Evolutionary conservation across 148 eudicot species (phyloP).

Genomic region (Chenopodium berlandieri): DNA sequence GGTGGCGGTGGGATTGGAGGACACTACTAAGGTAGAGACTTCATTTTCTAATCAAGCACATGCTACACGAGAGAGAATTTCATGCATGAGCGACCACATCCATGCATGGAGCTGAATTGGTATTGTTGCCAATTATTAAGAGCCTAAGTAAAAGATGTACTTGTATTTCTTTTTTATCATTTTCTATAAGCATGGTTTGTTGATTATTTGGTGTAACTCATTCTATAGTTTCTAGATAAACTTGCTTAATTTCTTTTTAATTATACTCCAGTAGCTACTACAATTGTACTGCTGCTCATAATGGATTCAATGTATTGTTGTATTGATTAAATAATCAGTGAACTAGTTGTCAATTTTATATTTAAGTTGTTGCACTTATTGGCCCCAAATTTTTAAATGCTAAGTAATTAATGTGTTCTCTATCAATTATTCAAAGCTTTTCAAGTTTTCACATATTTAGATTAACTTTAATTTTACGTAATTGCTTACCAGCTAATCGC

Average conservation of each 20-base stretch:
- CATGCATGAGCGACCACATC: background rate
- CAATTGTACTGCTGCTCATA: background rate
- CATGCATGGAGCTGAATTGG: background rate
- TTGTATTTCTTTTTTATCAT: background rate
- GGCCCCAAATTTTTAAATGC: background rate
- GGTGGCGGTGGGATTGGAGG: constrained; percentile 19
- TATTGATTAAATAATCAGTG: background rate
- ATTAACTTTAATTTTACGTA: no score
- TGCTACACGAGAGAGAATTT: background rate
- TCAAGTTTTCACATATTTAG: no score
- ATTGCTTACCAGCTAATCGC: no score
- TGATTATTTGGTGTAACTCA: constrained; percentile 2
- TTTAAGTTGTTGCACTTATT: background rate
- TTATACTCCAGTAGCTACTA: background rate
- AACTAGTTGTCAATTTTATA: background rate
- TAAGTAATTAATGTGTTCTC: background rate
- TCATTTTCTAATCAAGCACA: background rate
- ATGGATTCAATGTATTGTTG: no score
- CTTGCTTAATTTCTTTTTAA: background rate
- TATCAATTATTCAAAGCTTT: background rate
- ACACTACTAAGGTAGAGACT: constrained; percentile 9
- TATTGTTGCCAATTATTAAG: background rate
- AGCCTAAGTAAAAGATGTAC: background rate
- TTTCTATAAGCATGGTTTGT: constrained; percentile 4
- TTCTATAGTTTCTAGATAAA: background rate